Evolutionary conservation across 495 filamentous ascomycete species (phyloP), one percentile per base, ranked within the genome.

Genomic region (Aspergillus carlsbadensis): DNA sequence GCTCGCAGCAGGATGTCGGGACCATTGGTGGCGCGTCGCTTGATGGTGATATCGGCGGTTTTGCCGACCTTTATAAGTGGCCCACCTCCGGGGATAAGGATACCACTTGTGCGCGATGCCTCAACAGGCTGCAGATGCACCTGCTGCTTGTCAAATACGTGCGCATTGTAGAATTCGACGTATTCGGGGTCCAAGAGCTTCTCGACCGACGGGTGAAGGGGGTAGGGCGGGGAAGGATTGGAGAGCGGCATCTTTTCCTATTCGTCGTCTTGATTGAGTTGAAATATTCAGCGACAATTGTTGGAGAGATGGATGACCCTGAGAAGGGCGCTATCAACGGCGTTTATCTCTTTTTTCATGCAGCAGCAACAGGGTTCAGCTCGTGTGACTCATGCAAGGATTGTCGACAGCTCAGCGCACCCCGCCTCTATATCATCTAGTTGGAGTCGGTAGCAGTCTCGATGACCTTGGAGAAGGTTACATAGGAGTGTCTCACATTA

Each of bases 81-180:
- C 1, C 81, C 79, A 10, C 75, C 80, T 8, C 82, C 82, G 8
- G 79, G 81, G 22, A 83, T 80, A 24, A 83, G 58, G 33, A 79
- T 73, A 10, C 79, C 79, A 42, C 75, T 74, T 15, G 76, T 71
- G 6, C 81, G 73, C 2, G 81, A 83, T 4, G 76, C 79, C 8
- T 68, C 70, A 15, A 84, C 73, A 6, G 81, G 81, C 45, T 81
- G 81, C 14, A 79, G 64, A 62, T 84, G 75, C 5, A 77, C 75
- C 52, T 78, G 75, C 34, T 77, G 75, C 11, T 78, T 69, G 54
- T 80, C 64, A 59, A 77, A 72, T 10, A 85, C 72, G 65, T 80
- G 60, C 37, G 76, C 48, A 61, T 84, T 83, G 63, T 84, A 84
- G 66, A 82, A 83, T 21, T 59, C 63, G 48, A 74, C 75, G 60